These are phyloP conservation scores for Botryosphaeria dothidea DNA, from an alignment of 2,329 filamentous ascomycete species.

Conservation along the genomic window DNA sequence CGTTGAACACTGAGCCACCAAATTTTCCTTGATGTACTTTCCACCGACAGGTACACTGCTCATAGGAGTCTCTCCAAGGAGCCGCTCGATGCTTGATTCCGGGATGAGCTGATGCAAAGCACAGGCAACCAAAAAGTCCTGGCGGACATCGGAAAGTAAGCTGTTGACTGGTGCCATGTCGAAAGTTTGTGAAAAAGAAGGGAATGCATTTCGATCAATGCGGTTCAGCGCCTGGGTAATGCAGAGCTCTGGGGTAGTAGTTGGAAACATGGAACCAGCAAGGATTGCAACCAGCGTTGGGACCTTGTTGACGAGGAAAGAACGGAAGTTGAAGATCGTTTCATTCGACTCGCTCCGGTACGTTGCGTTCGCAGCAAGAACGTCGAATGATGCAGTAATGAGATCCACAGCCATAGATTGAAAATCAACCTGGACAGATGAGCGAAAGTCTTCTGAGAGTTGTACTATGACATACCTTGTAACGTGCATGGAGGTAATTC, in stretches of 20 bases:
- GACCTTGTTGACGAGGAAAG: conserved; percentile 79
- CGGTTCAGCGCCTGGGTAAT: conserved; percentile 66
- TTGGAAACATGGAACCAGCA: conserved; percentile 58
- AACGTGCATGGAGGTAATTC: conserved; percentile 80
- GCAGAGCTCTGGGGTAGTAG: conserved; percentile 62
- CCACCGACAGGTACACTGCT: conserved; percentile 73
- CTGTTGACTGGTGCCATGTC: conserved; percentile 56
- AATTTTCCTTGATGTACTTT: conserved; percentile 73
- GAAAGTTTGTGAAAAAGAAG: conserved; percentile 65
- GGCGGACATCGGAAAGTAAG: conserved; percentile 66
- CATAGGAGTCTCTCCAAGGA: conserved; percentile 83
- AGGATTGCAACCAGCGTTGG: conserved; percentile 63
- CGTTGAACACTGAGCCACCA: conserved; percentile 75
- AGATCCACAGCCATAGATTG: conserved; percentile 78
- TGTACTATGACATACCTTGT: conserved; percentile 60
- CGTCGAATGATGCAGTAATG: conserved; percentile 84
- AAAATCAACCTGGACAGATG: conserved; percentile 64
- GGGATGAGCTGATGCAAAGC: conserved; percentile 83
- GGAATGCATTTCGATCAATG: conserved; percentile 63
- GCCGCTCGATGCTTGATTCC: conserved; percentile 72
- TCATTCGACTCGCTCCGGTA: conserved; percentile 50
- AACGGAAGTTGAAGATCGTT: conserved; percentile 72
- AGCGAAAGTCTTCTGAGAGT: conserved; percentile 25
- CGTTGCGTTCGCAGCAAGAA: conserved; percentile 76
- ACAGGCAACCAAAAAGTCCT: conserved; percentile 87